phyloP scores from a whole-genome alignment of 805 yeast species.

The Kazachstania taianensis region DNA sequence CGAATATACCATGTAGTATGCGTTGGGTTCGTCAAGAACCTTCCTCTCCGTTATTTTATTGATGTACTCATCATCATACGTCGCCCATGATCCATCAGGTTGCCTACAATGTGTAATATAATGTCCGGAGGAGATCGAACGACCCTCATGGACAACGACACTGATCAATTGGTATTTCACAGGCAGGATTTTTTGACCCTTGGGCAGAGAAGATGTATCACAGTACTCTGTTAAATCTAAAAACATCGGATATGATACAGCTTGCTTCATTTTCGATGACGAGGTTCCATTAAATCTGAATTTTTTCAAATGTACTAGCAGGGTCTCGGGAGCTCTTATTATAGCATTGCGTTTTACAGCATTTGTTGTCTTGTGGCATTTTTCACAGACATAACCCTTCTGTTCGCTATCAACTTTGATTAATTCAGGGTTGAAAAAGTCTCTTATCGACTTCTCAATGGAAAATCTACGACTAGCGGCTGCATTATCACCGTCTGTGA shows the following conservation, averaged over 20 bases:
- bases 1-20: conserved; percentile 81
- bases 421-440: conserved; percentile 75
- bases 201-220: conserved; percentile 21
- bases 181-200: conserved; percentile 27
- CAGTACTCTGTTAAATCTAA: conserved; percentile 62
- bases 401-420: conserved; percentile 63
- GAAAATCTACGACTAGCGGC: conserved; percentile 36
- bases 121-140: conserved; percentile 88
- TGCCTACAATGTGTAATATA: conserved; percentile 85
- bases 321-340: conserved; percentile 76
- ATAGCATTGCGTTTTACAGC: conserved; percentile 72
- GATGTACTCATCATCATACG: conserved; percentile 88
- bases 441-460: conserved; percentile 63
- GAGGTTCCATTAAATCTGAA: conserved; percentile 77
- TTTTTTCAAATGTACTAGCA: conserved; percentile 79
- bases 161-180: conserved; percentile 62
- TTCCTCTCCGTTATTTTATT: conserved; percentile 60
- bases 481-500: neutral
- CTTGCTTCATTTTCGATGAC: conserved; percentile 79
- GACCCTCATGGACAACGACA: conserved; percentile 89
- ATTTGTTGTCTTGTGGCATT: conserved; percentile 64
- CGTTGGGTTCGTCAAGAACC: conserved; percentile 76
- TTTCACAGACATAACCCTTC: conserved; percentile 79
- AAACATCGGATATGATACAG: conserved; percentile 68
- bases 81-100: conserved; percentile 87